A percentile compares a stretch with the other conserved stretches of the same genome.
phyloP scores from a whole-genome alignment of 2,329 filamentous ascomycete species.

The Tolypocladium ophioglossoides region DNA sequence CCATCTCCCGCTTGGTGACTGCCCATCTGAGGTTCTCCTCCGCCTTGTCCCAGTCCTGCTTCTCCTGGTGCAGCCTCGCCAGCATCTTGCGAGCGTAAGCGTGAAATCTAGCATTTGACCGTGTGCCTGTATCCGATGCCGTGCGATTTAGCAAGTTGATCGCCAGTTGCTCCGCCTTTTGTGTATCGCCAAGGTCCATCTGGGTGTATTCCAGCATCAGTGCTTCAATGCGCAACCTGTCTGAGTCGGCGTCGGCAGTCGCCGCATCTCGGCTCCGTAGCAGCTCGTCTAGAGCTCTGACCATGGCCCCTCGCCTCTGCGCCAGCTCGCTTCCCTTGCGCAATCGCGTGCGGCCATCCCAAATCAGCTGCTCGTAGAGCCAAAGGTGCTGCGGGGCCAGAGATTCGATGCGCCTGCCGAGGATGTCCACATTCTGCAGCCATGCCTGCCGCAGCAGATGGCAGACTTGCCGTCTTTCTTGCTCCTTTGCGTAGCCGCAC shows the following conservation, averaged over 20 bases:
- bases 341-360: conserved; percentile 24
- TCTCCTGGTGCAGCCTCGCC: conserved; percentile 21
- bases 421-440: conserved; percentile 24
- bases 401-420: conserved; percentile 19
- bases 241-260: conserved; percentile 8
- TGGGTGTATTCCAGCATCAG: conserved; percentile 25
- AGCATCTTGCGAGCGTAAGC: conserved; percentile 28
- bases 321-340: conserved; percentile 20
- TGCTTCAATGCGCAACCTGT: conserved; percentile 20
- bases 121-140: conserved; percentile 9
- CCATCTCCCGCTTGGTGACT: conserved; percentile 22
- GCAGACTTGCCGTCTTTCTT: conserved; percentile 20
- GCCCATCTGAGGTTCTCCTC: conserved; percentile 22
- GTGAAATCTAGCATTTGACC: conserved; percentile 23
- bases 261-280: conserved; percentile 5
- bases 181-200: conserved; percentile 23
- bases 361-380: conserved; percentile 28
- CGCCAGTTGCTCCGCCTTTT: conserved; percentile 20
- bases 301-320: conserved; percentile 16
- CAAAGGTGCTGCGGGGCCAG: conserved; percentile 19
- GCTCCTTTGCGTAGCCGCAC: conserved; percentile 19
- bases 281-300: conserved; percentile 17
- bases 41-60: conserved; percentile 19
- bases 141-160: conserved; percentile 17
- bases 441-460: conserved; percentile 24